These are phyloP conservation scores for Agrocybe pediades DNA, from an alignment of 768 basidiomycete genomes.

Conservation along the genomic window DNA sequence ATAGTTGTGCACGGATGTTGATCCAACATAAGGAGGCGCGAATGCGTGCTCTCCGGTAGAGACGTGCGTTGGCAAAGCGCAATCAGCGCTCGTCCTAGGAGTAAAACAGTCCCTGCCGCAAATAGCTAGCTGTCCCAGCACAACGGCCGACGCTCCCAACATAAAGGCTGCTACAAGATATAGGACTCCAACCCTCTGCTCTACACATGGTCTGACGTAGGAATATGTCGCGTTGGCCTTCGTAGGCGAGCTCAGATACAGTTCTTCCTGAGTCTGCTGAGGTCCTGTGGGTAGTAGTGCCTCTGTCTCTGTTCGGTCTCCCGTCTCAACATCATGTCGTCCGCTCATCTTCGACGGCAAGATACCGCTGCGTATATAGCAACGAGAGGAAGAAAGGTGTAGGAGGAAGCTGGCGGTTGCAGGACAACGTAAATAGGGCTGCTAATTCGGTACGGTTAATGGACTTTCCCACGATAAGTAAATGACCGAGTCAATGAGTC, in stretches of 20 bases:
- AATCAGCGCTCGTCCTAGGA: slow-evolving; percentile 6
- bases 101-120: slow-evolving; percentile 43
- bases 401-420: background rate
- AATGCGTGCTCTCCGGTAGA: slow-evolving; percentile 26
- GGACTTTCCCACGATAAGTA: background rate
- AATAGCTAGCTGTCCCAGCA: slow-evolving; percentile 49
- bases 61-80: slow-evolving; percentile 3
- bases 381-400: background rate
- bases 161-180: slow-evolving; percentile 54
- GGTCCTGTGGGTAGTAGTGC: slow-evolving; percentile 28
- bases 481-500: background rate
- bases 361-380: background rate
- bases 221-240: slow-evolving; percentile 8
- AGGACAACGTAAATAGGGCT: background rate
- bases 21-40: slow-evolving; percentile 72
- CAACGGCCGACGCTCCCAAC: slow-evolving; percentile 52
- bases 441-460: too few species aligned
- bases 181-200: slow-evolving; percentile 30
- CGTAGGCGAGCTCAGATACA: slow-evolving; percentile 9
- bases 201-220: slow-evolving; percentile 17
- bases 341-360: slow-evolving; percentile 8
- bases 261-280: slow-evolving; percentile 12
- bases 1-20: slow-evolving; percentile 66
- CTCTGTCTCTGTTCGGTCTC: slow-evolving; percentile 26
- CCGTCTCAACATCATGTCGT: slow-evolving; percentile 15